Evolutionary conservation across 306 rosid species (phyloP), one percentile per base, ranked within the genome.

Genomic region (Vicia sativa): DNA sequence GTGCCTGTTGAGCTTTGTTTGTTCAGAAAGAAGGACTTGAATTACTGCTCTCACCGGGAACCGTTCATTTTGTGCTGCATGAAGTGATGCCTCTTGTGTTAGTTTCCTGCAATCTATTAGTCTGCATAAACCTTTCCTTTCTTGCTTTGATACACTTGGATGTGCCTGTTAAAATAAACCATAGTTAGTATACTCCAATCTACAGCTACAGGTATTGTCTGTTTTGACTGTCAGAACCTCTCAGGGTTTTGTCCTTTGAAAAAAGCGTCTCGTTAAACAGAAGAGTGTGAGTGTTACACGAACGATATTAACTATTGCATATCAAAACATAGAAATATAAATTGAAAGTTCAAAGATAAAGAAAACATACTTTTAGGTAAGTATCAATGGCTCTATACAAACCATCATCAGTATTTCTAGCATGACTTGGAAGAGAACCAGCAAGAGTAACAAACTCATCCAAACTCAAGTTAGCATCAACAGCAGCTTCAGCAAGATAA

Each of bases 341-440:
- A 19, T 21, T 16, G 65, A 19, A 41, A 48, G 29, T 13, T 23
- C 0, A 1, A n/a, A 73, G n/a, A 39, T 11, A 18, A 3, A 63
- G 13, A 62, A 70, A 71, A 59, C 82, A 77, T 81, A 90, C 99
- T 71, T 93, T 93, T 6, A 93, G 96, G 66, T 86, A 93, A 11
- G 99, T 93, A 65, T 93, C 99, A 78, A 93, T 70, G 89, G 96
- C 96, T 76, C 99, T 79, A 77, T 93, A 93, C 65, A 93, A 73
- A 2, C 96, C 99, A 73, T 93, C 99, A 21, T 93, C 90, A 2
- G 85, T 65, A 14, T 95, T 86, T 44, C 99, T 89, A 0, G 92
- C 84, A 78, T 86, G 95, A 82, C 65, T 67, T 3, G 99, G 99
- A 29, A 90, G 87, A 43, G 87, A 86, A 7, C 74, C 81, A 0